Base-by-base conservation (phyloP, 2,329 filamentous ascomycete species). In the Trichoderma sp. region DNA sequence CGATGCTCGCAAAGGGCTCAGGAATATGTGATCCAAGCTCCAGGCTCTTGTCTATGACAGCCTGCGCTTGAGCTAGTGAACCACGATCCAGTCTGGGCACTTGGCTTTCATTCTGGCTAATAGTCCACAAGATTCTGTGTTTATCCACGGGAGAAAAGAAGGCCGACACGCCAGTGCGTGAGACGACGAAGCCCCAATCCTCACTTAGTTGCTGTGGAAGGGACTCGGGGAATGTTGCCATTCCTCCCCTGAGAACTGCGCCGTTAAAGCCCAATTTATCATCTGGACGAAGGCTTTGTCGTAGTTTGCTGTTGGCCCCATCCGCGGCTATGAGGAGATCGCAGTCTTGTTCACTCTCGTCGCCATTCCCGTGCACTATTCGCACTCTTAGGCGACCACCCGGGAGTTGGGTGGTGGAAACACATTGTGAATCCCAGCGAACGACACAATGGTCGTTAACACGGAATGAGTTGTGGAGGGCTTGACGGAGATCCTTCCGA, bases 261-360 rank as follows among this genome's bases (percentile, higher is more conserved):
- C 82, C 81, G 1, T 78, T 74, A 70, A 79, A 83, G 15, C 77
- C 39, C 2, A 84, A 74, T 1, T 63, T 72, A 63, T 84, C 80
- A 7, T 76, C 68, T 9, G 81, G 81, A 19, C 82, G 74, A 5
- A 84, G 69, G 9, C 48, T 69, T 13, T 72, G 71, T 37, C 83
- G 73, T 2, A 84, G 73, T 67, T 78, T 81, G 69, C 80, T 83
- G 19, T 73, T 76, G 0, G 80, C 77, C 0, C 83, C 83, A 68
- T 84, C 83, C 0, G 82, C 81, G 0, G 77, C 81, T 39, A 84
- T 74, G 8, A 84, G 75, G 0, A 84, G 17, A 68, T 84, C 81
- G 53, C 80, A 81, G 2, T 74, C 70, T 9, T 32, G 34, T 5
- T 64, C 60, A 22, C 27, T 70, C 66, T 15, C 72, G 53, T 1